Conservation (phyloP, 2,329 filamentous ascomycete genomes). For the Teratosphaeria pseudoeucalypti region DNA sequence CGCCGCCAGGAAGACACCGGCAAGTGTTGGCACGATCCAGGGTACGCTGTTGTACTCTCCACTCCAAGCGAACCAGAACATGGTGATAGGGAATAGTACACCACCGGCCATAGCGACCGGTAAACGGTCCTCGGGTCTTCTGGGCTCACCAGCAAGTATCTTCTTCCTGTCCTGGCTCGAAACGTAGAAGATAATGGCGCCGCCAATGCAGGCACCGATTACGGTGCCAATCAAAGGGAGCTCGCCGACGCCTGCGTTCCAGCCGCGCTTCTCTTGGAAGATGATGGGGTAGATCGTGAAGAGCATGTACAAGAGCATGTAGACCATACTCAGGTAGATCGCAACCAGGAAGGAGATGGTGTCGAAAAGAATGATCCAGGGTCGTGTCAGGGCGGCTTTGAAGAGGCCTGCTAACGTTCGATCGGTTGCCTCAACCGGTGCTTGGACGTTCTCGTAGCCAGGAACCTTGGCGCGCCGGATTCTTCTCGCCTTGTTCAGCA, state of each 20-base stretch:
- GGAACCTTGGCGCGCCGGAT: conserved; percentile 39
- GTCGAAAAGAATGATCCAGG: conserved; percentile 46
- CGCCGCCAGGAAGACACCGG: conserved; percentile 32
- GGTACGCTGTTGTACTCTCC: conserved; percentile 32
- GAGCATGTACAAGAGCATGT: conserved; percentile 47
- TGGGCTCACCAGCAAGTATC: conserved; percentile 24
- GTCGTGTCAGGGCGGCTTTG: conserved; percentile 43
- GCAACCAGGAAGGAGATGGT: conserved; percentile 43
- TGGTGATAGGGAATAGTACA: conserved; percentile 22
- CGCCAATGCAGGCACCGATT: conserved; percentile 39
- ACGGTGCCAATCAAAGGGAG: conserved; percentile 33
- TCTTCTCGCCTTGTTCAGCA: conserved; percentile 44
- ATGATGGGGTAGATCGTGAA: conserved; percentile 48
- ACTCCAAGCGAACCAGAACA: conserved; percentile 28
- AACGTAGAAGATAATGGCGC: conserved; percentile 31
- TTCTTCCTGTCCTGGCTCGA: conserved; percentile 31
- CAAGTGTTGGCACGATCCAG: conserved; percentile 39
- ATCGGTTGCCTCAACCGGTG: conserved; percentile 39
- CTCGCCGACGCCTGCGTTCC: conserved; percentile 21
- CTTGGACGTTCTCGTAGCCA: conserved; percentile 43
- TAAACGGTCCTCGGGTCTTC: conserved; percentile 36
- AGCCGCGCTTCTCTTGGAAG: conserved; percentile 35
- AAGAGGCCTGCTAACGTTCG: conserved; percentile 37
- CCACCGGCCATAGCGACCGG: conserved; percentile 24
- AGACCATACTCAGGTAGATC: conserved; percentile 45